Conservation (phyloP, 768 basidiomycete genomes). For the Tricholomella constricta region DNA sequence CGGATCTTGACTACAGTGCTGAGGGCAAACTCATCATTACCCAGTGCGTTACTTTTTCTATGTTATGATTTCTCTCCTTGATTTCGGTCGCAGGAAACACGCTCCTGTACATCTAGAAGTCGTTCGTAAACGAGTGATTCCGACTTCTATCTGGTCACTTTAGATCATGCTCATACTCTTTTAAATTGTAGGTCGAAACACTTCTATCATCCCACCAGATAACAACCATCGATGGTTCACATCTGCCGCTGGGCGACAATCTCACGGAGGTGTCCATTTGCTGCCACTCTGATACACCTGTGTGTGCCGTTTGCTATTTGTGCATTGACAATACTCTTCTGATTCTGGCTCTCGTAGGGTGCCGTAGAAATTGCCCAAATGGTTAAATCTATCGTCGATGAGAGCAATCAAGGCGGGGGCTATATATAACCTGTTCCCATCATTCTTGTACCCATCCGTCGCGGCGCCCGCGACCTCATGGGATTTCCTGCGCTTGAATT, state of each 20-base stretch:
- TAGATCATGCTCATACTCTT: not conserved
- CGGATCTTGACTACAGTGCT: slow-evolving; percentile 60
- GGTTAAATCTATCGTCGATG: slow-evolving; percentile 58
- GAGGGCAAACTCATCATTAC: slow-evolving; percentile 63
- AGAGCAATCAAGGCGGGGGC: slow-evolving; percentile 43
- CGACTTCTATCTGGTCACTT: not conserved
- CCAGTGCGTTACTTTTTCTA: slow-evolving; percentile 35
- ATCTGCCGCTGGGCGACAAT: slow-evolving; percentile 44
- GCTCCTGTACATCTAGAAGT: slow-evolving; percentile 44
- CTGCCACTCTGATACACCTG: slow-evolving; percentile 66
- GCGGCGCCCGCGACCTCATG: no score
- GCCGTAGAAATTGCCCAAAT: slow-evolving; percentile 22
- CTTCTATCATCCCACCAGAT: slow-evolving; percentile 46
- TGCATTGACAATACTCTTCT: not conserved
- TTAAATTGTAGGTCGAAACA: slow-evolving; percentile 38
- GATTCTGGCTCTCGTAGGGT: not conserved
- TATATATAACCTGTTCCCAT: slow-evolving; percentile 14
- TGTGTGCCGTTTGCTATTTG: slow-evolving; percentile 30
- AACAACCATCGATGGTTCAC: slow-evolving; percentile 46
- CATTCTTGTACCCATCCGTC: not conserved
- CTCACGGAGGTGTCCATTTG: slow-evolving; percentile 60
- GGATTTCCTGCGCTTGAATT: no score
- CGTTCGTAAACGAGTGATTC: slow-evolving; percentile 45
- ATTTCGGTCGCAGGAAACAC: slow-evolving; percentile 42
- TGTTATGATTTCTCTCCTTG: not conserved